These are phyloP conservation scores for Tricholomella constricta DNA, from an alignment of 768 basidiomycete species.

Conservation along the genomic window DNA sequence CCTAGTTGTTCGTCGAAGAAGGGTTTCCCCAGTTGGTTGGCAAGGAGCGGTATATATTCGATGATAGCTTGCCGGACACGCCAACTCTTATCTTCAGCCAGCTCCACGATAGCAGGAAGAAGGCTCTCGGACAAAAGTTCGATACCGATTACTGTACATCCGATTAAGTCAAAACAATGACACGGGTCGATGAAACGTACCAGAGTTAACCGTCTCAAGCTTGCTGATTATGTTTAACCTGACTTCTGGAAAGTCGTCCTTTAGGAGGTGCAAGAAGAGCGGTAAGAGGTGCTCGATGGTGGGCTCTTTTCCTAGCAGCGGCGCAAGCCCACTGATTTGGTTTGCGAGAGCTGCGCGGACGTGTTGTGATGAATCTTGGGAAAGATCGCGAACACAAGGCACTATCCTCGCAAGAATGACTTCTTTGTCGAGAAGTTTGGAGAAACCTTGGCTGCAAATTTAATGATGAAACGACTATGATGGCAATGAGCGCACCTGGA, in stretches of 20 bases:
- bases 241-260: constrained; percentile 99
- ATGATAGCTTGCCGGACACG: constrained; percentile 99
- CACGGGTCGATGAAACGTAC: constrained; percentile 45
- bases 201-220: constrained; percentile 91
- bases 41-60: constrained; percentile 98
- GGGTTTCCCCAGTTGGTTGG: constrained; percentile 93
- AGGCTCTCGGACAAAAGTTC: constrained; percentile 92
- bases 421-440: constrained; percentile 90
- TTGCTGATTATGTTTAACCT: constrained; percentile 98
- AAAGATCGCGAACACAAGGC: constrained; percentile 92
- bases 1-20: constrained; percentile 99
- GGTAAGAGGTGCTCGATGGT: constrained; percentile 97
- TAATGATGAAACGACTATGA: constrained; percentile 2
- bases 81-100: constrained; percentile 99
- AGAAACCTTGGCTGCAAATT: constrained; percentile 67
- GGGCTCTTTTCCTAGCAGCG: constrained; percentile 87
- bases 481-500: constrained; percentile 63
- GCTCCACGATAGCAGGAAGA: constrained; percentile 94
- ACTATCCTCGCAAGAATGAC: constrained; percentile 91
- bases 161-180: constrained; percentile 14
- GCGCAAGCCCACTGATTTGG: constrained; percentile 95
- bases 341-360: constrained; percentile 95
- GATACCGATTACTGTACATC: constrained; percentile 89
- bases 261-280: constrained; percentile 92
- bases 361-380: constrained; percentile 93